Evolutionary conservation across 1,284 basidiomycete species (phyloP).

Genomic region (Trichosporon coremiiforme): DNA sequence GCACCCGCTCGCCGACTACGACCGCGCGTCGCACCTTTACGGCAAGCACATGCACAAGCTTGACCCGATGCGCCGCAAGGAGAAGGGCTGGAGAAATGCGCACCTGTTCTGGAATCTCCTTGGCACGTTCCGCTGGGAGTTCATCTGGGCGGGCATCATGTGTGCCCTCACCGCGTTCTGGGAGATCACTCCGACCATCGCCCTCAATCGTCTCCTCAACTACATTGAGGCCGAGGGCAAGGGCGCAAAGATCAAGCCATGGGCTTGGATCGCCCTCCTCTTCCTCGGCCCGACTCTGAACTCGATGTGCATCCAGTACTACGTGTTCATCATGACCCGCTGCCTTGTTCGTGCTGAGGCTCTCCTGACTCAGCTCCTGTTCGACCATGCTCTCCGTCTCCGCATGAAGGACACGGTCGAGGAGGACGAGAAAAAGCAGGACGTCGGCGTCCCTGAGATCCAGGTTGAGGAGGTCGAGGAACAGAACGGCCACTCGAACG

Average conservation of each 20-base stretch:
- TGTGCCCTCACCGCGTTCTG: constrained; percentile 41
- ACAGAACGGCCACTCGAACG: constrained; percentile 21
- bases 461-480: constrained; percentile 30
- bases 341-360: constrained; percentile 63
- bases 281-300: constrained; percentile 62
- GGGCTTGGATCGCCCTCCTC: constrained; percentile 67
- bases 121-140: constrained; percentile 41
- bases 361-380: constrained; percentile 69
- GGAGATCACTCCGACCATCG: constrained; percentile 60
- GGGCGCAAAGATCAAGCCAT: constrained; percentile 58
- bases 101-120: constrained; percentile 44
- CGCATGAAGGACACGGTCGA: constrained; percentile 59
- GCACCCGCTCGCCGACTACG: constrained; percentile 66
- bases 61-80: constrained; percentile 50
- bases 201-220: constrained; percentile 60
- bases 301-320: constrained; percentile 50
- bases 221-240: constrained; percentile 60
- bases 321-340: constrained; percentile 55
- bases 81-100: constrained; percentile 40
- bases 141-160: constrained; percentile 41
- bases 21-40: constrained; percentile 59
- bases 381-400: constrained; percentile 70
- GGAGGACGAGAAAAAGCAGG: constrained; percentile 28
- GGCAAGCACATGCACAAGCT: constrained; percentile 49
- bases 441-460: constrained; percentile 26